Evolutionary conservation across 2,329 filamentous ascomycete genomes (phyloP), one percentile per base, ranked within the genome.

Genomic region (Leptoxyphium fumago): DNA sequence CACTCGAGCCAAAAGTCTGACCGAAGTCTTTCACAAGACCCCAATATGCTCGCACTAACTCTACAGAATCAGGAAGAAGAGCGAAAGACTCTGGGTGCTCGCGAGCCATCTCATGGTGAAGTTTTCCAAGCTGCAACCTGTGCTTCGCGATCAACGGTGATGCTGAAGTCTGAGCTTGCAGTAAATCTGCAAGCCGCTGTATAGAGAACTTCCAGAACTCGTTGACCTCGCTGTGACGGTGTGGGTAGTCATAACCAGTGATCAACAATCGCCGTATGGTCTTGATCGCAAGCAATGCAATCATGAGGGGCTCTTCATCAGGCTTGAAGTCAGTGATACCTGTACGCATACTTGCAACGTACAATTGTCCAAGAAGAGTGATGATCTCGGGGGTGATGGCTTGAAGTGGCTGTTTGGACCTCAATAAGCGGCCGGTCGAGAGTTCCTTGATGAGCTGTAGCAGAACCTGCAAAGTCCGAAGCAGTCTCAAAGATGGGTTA

Each of bases 371-470:
- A 17, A 96, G 68, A 2, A 91, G 69, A 53, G 82, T 80, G n/a
- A 94, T 75, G 17, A 95, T 75, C 59, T 94, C 86, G 0, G 88
- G 85, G 0, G 87, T 78, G 28, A 84, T 74, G 1, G 78, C 77
- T 52, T 93, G 83, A 13, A 98, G 68, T 32, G 78, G 82, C 1
- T 80, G 78, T 55, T 88, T 79, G 0, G 82, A 87, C 50, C 76
- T 77, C 45, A 79, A 74, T 40, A 96, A 64, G 38, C 86, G 74
- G 2, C 83, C 88, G 0, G 84, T 88, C 1, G 84, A 80, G 5
- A 96, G 69, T 61, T 96, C 91, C 65, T 96, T 98, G 56, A 94
- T 79, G 26, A 94, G 78, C 40, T 89, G 82, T 11, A 96, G 70
- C 10, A 95, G 69, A 10, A 94, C 78, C 43, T 85, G 71, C 38